Conservation (phyloP, 441 rosid species). For the Raphanus hybrid region DNA sequence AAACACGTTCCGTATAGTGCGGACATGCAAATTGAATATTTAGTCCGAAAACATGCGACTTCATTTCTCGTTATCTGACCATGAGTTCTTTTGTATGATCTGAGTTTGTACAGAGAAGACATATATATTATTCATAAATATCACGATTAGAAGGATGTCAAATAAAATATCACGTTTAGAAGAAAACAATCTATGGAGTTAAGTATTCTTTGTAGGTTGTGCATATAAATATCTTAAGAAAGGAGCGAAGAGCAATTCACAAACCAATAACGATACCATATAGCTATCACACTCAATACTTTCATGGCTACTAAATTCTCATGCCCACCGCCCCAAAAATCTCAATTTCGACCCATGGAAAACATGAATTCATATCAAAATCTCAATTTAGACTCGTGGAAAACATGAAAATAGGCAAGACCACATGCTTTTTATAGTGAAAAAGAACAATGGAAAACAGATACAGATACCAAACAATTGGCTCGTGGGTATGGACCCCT, state of each 20-base stretch:
- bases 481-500: slow-evolving; percentile 32
- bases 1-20: slow-evolving; percentile 6
- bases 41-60: background rate
- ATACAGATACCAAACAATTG: slow-evolving; percentile 28
- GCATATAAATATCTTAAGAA: slow-evolving; percentile 1
- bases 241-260: no score
- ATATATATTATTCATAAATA: background rate
- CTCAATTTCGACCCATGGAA: slow-evolving; percentile 3
- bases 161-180: background rate
- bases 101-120: background rate
- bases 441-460: slow-evolving; percentile 20
- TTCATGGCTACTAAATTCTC: no score
- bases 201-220: background rate
- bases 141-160: background rate
- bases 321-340: no score
- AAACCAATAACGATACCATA: no score
- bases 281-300: no score
- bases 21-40: background rate
- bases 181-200: background rate
- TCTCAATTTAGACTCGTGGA: slow-evolving; percentile 1
- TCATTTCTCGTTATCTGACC: background rate
- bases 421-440: no score
- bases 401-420: background rate
- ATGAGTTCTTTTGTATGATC: background rate
- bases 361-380: background rate